Base-by-base conservation (phyloP, 768 basidiomycete genomes). In the Rhizopogon vinicolor region DNA sequence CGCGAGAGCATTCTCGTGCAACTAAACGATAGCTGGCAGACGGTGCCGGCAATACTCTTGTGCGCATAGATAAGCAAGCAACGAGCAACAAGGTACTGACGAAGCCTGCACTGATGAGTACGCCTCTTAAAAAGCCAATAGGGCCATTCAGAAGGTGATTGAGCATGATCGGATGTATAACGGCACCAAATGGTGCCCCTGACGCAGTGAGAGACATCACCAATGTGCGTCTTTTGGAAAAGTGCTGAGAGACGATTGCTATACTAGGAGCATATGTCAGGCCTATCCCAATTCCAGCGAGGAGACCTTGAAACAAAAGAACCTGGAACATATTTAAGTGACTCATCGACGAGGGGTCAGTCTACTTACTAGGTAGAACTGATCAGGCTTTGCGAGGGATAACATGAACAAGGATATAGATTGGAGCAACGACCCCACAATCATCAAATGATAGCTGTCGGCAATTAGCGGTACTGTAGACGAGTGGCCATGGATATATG, bases 141-240 rank as follows among this genome's bases (percentile, higher is more conserved):
- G 67, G 59, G 3, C 76, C 75, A 52, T 75, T 77, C 51, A 49
- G 56, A 31, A 51, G 56, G 25, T 74, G 67, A 63, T 88, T 87
- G 29, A 88, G 69, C 74, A 86, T 78, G 58, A 85, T 82, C 1
- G 84, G 81, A 52, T 85, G 78, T 16, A 80, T 60, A 19, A 82
- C 68, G 6, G 80, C 83, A 7, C 86, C 85, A 3, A 84, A 63
- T 3, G 80, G 75, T 33, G 77, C 74, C 19, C 78, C 78, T 31
- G 79, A 78, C 31, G 76, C 29, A 3, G 71, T 71, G 46, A 82
- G 62, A 8, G 79, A 76, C 60, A 78, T 76, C 7, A 78, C 76
- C 4, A 76, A 57, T 5, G 76, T 63, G 28, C 78, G 69, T 13
- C 69, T 66, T 44, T 63, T 65, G 28, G 63, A 62, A 65, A 82